Conservation (phyloP, 768 basidiomycete species). For the Mycena polygramma region DNA sequence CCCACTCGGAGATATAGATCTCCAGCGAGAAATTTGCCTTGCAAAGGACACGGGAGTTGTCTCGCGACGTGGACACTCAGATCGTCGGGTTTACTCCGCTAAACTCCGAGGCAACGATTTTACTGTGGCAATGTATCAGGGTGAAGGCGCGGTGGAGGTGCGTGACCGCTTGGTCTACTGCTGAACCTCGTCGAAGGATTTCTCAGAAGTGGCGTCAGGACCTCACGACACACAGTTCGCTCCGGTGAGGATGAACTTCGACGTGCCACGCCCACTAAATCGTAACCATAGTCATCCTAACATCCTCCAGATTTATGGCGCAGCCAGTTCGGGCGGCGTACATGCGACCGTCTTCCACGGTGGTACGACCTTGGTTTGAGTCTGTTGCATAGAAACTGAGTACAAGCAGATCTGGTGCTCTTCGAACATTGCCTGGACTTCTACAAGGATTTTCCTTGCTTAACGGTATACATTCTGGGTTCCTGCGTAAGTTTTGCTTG, state of each 20-base stretch:
- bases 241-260: neutral
- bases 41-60: too few relatives aligned
- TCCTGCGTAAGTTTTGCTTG: too few relatives aligned
- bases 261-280: neutral
- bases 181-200: neutral
- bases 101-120: neutral
- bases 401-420: neutral
- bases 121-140: conserved; percentile 4
- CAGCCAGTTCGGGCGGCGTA: neutral
- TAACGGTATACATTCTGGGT: too few relatives aligned
- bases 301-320: neutral
- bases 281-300: neutral
- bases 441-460: too few relatives aligned
- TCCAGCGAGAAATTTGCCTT: too few relatives aligned
- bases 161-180: too few relatives aligned
- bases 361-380: neutral
- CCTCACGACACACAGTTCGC: neutral
- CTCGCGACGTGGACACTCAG: too few relatives aligned
- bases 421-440: neutral
- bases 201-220: neutral
- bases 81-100: conserved; percentile 9
- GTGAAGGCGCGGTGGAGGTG: conserved; percentile 1
- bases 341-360: neutral
- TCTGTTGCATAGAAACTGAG: neutral
- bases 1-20: too few relatives aligned